Conservation (phyloP, 345 rosid species). For the Lagerstroemia speciosa region DNA sequence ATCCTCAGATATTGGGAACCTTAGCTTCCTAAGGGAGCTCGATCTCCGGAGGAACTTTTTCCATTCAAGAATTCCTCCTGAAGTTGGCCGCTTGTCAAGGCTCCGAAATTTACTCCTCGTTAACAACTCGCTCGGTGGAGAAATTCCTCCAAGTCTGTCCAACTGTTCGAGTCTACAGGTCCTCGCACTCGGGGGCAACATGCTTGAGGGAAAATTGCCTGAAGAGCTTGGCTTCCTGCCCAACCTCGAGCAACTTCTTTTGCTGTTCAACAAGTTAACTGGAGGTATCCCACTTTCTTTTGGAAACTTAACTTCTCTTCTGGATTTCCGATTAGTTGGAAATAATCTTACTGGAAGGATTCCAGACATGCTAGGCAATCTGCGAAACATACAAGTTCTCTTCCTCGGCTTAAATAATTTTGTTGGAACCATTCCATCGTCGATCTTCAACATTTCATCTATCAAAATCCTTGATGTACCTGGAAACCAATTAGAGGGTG, state of each 20-base stretch:
- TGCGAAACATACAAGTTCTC: background rate
- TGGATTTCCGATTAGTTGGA: background rate
- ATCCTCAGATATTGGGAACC: too few species aligned
- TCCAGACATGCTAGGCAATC: background rate
- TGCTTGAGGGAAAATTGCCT: background rate
- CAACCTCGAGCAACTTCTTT: background rate
- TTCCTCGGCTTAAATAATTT: background rate
- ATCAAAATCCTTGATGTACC: background rate
- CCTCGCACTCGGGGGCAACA: background rate
- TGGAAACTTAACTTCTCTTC: background rate
- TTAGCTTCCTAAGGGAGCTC: too few species aligned
- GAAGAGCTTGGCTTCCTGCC: background rate
- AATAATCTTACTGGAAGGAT: background rate
- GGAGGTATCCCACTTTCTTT: background rate
- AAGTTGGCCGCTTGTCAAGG: too few species aligned
- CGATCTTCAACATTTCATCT: conserved; percentile 1
- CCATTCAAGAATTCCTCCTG: too few species aligned
- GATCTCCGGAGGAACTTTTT: too few species aligned
- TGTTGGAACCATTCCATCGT: background rate
- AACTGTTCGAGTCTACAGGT: too few species aligned
- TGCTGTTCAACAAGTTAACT: background rate
- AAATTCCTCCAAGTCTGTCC: too few species aligned
- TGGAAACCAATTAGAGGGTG: background rate
- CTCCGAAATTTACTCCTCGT: too few species aligned
- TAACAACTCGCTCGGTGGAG: too few species aligned